Conservation (phyloP, 2,329 filamentous ascomycete genomes). For the Venturia asperata region DNA sequence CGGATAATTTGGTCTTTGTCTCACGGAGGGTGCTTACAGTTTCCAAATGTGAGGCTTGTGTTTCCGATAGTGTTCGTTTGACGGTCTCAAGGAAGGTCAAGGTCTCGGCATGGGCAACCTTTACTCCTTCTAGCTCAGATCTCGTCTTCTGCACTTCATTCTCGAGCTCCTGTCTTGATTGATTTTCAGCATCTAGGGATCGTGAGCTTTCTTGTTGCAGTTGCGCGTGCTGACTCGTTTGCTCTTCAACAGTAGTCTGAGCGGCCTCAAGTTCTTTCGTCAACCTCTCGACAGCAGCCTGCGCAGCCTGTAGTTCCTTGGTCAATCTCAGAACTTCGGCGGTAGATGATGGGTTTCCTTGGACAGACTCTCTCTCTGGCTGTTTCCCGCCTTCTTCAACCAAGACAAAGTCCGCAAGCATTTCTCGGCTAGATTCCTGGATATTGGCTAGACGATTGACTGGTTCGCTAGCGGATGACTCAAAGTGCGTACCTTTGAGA, state of each 20-base stretch:
- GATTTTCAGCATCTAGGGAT: background rate
- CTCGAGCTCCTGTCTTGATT: constrained; percentile 12
- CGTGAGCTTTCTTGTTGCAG: constrained; percentile 3
- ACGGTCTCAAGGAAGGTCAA: constrained; percentile 2
- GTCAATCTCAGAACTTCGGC: constrained; percentile 5
- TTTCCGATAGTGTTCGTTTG: constrained; percentile 1
- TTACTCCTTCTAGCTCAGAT: constrained; percentile 5
- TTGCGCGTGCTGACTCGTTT: background rate
- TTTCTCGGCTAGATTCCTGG: constrained; percentile 17
- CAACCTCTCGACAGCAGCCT: background rate
- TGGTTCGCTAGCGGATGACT: background rate
- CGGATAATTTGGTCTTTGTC: constrained; percentile 2
- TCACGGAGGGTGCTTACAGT: background rate
- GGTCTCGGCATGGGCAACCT: background rate
- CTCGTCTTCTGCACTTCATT: background rate
- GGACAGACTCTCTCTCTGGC: background rate
- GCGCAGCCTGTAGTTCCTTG: background rate
- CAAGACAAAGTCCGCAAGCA: constrained; percentile 11
- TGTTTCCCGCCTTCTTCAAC: background rate
- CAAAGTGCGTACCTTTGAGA: background rate
- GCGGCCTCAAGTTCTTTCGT: constrained; percentile 11
- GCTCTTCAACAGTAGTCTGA: constrained; percentile 9
- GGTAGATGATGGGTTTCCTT: background rate
- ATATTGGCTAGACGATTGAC: constrained; percentile 3
- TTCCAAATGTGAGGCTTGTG: constrained; percentile 1